phyloP scores from a whole-genome alignment of 83 land plant species.

The Thuja plicata region DNA sequence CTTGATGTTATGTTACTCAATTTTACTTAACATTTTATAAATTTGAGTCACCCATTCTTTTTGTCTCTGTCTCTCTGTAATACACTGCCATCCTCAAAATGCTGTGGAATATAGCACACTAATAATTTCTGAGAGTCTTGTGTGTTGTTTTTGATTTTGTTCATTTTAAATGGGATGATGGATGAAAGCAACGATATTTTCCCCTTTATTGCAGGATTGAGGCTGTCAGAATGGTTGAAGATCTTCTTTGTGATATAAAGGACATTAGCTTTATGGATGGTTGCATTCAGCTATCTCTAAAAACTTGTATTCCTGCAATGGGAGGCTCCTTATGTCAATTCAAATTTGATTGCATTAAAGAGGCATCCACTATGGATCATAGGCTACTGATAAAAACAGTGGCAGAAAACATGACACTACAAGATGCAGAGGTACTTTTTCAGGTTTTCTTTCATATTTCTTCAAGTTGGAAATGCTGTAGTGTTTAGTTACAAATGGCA shows the following conservation, averaged over 20 bases:
- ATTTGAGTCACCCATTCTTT: too few relatives aligned
- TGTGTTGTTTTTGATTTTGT: background rate
- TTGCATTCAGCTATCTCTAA: conserved; percentile 5
- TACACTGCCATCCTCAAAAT: too few relatives aligned
- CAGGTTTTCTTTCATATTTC: background rate
- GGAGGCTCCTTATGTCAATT: conserved; percentile 10
- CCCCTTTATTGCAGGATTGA: background rate
- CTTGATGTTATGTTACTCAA: too few relatives aligned
- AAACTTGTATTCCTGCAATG: conserved; percentile 10
- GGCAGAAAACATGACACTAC: background rate
- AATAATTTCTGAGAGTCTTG: background rate
- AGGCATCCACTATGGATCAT: background rate
- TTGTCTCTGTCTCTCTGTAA: too few relatives aligned
- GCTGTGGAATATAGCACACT: too few relatives aligned
- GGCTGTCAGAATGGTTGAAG: background rate
- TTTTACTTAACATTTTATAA: too few relatives aligned
- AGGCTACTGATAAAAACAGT: background rate
- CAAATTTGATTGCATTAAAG: background rate
- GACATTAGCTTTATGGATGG: background rate
- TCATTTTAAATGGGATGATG: background rate
- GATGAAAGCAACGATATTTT: background rate
- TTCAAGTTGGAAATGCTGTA: background rate
- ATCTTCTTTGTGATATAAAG: conserved; percentile 5
- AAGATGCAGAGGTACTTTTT: conserved; percentile 1
- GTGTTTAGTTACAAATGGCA: background rate